phyloP scores from a whole-genome alignment of 2,329 filamentous ascomycete genomes.

The Rhinocladiella similis region DNA sequence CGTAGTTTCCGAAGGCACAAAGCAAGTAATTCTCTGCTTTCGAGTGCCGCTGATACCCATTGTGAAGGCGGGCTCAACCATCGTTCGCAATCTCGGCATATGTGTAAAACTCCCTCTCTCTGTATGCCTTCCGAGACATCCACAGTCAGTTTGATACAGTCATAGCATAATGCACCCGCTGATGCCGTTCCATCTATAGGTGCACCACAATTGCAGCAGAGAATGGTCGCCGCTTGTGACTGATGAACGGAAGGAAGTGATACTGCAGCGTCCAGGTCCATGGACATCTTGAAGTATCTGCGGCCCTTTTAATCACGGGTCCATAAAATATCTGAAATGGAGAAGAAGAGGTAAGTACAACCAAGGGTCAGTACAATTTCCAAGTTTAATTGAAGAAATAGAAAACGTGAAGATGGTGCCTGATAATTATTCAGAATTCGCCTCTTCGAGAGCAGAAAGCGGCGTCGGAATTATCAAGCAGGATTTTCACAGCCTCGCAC shows the following conservation, averaged over 20 bases:
- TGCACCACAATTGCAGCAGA: constrained; percentile 96
- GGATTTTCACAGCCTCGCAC: constrained; percentile 11
- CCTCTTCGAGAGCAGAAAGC: neutral
- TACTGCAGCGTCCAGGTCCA: constrained; percentile 60
- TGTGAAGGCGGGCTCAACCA: constrained; percentile 84
- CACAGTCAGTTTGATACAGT: constrained; percentile 91
- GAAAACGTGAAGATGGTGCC: constrained; percentile 3
- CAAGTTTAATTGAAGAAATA: neutral
- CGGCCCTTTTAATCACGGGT: neutral
- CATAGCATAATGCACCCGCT: constrained; percentile 86
- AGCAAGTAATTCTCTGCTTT: constrained; percentile 89
- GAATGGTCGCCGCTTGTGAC: constrained; percentile 62
- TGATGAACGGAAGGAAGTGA: constrained; percentile 34
- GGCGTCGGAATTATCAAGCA: neutral
- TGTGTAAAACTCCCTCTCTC: constrained; percentile 84
- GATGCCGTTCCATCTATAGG: constrained; percentile 89
- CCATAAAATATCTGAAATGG: neutral
- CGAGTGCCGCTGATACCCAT: constrained; percentile 81
- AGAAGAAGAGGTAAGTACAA: neutral
- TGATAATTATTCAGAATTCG: constrained; percentile 20
- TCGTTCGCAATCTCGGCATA: constrained; percentile 90
- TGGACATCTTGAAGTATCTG: constrained; percentile 48
- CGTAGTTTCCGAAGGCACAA: constrained; percentile 86
- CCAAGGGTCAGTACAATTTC: neutral
- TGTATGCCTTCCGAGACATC: constrained; percentile 92